These are phyloP conservation scores for Metarhizium humberi DNA, from an alignment of 2,329 filamentous ascomycete species.

Conservation along the genomic window DNA sequence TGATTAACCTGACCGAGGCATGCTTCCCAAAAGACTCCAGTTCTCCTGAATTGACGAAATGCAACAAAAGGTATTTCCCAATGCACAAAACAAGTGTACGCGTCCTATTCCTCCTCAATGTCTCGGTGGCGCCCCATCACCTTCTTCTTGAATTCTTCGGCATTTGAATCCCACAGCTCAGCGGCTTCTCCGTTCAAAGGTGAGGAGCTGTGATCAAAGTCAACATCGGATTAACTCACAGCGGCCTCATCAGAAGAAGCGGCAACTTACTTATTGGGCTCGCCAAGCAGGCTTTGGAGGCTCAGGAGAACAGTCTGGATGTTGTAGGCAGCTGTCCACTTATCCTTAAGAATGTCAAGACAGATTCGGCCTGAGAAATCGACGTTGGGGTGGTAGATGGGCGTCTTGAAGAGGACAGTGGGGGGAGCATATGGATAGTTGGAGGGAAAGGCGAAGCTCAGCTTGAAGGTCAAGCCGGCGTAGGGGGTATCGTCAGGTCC, in stretches of 20 bases:
- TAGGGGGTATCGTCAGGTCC: constrained; percentile 91
- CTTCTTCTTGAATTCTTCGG: constrained; percentile 77
- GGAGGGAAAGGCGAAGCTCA: constrained; percentile 79
- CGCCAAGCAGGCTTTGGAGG: constrained; percentile 86
- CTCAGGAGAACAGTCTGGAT: constrained; percentile 89
- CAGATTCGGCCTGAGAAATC: constrained; percentile 97
- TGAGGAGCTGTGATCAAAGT: constrained; percentile 54
- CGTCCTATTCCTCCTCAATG: constrained; percentile 49
- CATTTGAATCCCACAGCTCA: constrained; percentile 87
- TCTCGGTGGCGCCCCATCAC: constrained; percentile 54
- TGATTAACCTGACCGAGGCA: constrained; percentile 17
- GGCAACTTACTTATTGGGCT: constrained; percentile 85
- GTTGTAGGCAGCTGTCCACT: constrained; percentile 98
- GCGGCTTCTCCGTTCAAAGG: constrained; percentile 94
- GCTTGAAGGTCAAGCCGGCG: constrained; percentile 78
- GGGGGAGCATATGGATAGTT: constrained; percentile 93
- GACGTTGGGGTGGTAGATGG: constrained; percentile 98
- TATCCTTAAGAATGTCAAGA: constrained; percentile 96
- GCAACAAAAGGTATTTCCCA: constrained; percentile 12
- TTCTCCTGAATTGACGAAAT: constrained; percentile 23
- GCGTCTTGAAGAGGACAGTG: constrained; percentile 92
- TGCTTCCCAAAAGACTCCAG: constrained; percentile 30
- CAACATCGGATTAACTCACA: not conserved
- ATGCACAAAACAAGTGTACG: not conserved
- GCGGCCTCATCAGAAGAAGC: not conserved